phyloP scores from a whole-genome alignment of 192 early-diverging fungal species.

The Backusella morwellensis region DNA sequence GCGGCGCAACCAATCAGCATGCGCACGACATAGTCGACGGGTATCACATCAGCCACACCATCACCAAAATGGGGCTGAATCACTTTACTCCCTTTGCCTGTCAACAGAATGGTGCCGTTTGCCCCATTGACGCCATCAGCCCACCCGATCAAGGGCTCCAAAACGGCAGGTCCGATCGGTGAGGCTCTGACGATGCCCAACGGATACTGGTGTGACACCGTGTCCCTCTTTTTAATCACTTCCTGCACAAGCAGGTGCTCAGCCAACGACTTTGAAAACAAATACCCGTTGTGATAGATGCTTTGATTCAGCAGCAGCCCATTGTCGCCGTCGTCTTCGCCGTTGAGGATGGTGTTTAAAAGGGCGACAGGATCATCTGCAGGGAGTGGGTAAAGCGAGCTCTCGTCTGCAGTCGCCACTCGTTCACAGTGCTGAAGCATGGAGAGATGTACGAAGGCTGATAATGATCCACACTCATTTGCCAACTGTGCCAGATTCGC shows the following conservation, averaged over 20 bases:
- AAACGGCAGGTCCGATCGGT: conserved; percentile 26
- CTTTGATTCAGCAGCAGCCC: background rate
- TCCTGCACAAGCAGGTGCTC: conserved; percentile 41
- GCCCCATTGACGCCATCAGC: conserved; percentile 37
- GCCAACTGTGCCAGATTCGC: conserved; percentile 26
- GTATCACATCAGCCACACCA: conserved; percentile 30
- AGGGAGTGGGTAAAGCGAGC: conserved; percentile 9
- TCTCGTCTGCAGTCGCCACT: background rate
- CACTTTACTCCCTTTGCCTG: conserved; percentile 25
- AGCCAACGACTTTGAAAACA: conserved; percentile 46
- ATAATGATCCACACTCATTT: conserved; percentile 27
- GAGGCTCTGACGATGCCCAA: conserved; percentile 29
- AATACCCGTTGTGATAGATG: conserved; percentile 42
- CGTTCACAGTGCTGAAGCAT: conserved; percentile 7
- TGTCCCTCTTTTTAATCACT: conserved; percentile 25
- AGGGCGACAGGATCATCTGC: conserved; percentile 12
- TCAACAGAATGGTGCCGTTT: conserved; percentile 28
- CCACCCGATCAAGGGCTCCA: conserved; percentile 37
- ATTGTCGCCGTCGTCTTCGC: background rate
- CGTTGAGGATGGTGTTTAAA: conserved; percentile 1
- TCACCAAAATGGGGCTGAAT: conserved; percentile 31
- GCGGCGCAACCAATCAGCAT: conserved; percentile 25
- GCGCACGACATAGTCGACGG: conserved; percentile 35
- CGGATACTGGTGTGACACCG: conserved; percentile 19
- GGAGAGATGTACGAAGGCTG: conserved; percentile 32